phyloP scores from a whole-genome alignment of 768 basidiomycete genomes.

The Russula sp. region DNA sequence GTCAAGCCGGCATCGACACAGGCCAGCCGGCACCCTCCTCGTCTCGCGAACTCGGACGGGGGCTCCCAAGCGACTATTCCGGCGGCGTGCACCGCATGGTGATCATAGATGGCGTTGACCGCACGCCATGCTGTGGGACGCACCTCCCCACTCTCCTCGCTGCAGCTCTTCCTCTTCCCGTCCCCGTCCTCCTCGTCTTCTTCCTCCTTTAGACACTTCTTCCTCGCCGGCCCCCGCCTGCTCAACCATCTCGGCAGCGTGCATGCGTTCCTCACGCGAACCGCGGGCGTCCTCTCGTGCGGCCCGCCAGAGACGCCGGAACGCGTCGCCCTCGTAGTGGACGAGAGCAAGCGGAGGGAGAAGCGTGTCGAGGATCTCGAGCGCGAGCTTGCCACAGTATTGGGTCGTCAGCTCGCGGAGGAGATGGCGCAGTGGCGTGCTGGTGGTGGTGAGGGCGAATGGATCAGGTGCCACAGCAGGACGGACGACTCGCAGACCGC shows the following conservation, averaged over 20 bases:
- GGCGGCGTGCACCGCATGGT: conserved; percentile 74
- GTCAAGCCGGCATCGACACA: conserved; percentile 25
- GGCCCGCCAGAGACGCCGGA: conserved; percentile 59
- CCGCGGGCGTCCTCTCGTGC: conserved; percentile 59
- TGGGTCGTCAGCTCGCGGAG: conserved; percentile 37
- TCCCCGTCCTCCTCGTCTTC: conserved; percentile 53
- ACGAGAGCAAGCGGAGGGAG: conserved; percentile 57
- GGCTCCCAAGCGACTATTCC: conserved; percentile 64
- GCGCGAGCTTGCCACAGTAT: conserved; percentile 46
- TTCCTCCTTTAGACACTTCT: conserved; percentile 67
- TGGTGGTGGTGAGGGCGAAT: conserved; percentile 26
- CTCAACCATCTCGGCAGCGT: conserved; percentile 52
- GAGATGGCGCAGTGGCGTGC: conserved; percentile 29
- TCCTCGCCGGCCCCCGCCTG: conserved; percentile 75
- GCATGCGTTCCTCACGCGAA: conserved; percentile 46
- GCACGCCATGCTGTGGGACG: conserved; percentile 81
- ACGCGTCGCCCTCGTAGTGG: conserved; percentile 57
- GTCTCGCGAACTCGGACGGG: conserved; percentile 47
- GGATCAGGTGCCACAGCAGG: conserved; percentile 47
- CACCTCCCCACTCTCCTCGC: conserved; percentile 74
- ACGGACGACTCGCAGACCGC: conserved; percentile 53
- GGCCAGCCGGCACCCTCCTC: conserved; percentile 34
- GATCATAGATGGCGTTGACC: conserved; percentile 75
- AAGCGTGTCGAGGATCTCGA: conserved; percentile 68
- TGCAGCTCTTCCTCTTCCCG: conserved; percentile 64